A percentile compares a stretch with the other conserved stretches of the same genome.
phyloP scores from a whole-genome alignment of 148 eudicot species.

The Fagopyrum tataricum region DNA sequence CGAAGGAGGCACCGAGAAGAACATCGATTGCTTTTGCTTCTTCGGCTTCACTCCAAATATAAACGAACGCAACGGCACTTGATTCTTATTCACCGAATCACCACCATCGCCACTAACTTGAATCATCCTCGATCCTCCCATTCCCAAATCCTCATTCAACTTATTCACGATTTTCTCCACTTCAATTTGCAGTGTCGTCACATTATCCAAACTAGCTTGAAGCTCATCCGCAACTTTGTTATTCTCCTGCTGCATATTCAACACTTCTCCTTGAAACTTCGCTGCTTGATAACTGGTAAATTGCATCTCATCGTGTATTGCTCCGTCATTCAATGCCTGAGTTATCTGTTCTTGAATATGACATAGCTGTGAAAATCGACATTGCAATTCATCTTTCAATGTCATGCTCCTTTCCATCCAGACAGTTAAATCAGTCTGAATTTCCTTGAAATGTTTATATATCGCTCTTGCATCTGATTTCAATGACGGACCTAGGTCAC shows the following conservation, averaged over 20 bases:
- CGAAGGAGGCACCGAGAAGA: slow-evolving; percentile 50
- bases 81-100: not conserved
- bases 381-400: slow-evolving; percentile 58
- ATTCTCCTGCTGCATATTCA: slow-evolving; percentile 94
- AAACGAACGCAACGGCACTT: slow-evolving; percentile 66
- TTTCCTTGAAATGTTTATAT: slow-evolving; percentile 75
- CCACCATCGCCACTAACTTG: too few species aligned
- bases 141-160: slow-evolving; percentile 48
- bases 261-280: slow-evolving; percentile 76
- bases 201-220: slow-evolving; percentile 66
- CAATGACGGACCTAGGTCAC: slow-evolving; percentile 14
- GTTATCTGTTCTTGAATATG: slow-evolving; percentile 60
- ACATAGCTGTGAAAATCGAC: slow-evolving; percentile 50
- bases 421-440: slow-evolving; percentile 47
- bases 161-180: slow-evolving; percentile 46
- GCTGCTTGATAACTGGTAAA: slow-evolving; percentile 86
- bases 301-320: slow-evolving; percentile 61
- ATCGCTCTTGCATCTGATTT: slow-evolving; percentile 54
- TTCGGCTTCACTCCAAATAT: slow-evolving; percentile 66
- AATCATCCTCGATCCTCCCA: not conserved
- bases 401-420: slow-evolving; percentile 64
- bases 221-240: slow-evolving; percentile 74
- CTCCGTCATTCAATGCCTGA: slow-evolving; percentile 47
- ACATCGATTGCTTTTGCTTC: slow-evolving; percentile 54
- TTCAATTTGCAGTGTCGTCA: slow-evolving; percentile 44